Percentiles rank a stretch among this genome's conserved stretches.
These are phyloP conservation scores for Nakaseomyces sp. DNA, from an alignment of 1,139 yeast genomes.

Conservation along the genomic window DNA sequence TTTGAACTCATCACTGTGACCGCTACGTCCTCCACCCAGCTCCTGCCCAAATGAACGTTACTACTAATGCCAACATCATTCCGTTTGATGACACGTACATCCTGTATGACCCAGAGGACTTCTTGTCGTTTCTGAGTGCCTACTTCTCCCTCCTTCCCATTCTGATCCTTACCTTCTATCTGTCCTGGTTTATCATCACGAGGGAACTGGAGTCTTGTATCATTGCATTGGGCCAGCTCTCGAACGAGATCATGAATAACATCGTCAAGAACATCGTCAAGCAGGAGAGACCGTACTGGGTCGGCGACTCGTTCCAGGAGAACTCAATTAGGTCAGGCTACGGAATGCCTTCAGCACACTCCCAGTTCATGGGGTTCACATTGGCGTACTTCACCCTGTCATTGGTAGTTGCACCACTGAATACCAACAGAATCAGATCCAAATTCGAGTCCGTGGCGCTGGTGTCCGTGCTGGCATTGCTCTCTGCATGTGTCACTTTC, in stretches of 20 bases:
- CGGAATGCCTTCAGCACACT: slow-evolving; percentile 97
- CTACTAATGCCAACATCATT: slow-evolving; percentile 19
- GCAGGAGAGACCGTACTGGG: slow-evolving; percentile 68
- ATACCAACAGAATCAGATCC: background rate
- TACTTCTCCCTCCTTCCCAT: slow-evolving; percentile 79
- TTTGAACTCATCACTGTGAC: too few relatives aligned
- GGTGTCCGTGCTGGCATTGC: slow-evolving; percentile 10
- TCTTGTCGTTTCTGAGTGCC: slow-evolving; percentile 54
- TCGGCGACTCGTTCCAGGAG: slow-evolving; percentile 42
- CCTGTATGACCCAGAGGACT: slow-evolving; percentile 61
- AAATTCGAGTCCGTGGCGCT: background rate
- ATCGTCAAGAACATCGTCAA: slow-evolving; percentile 53
- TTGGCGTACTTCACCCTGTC: slow-evolving; percentile 50
- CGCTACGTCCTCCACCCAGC: too few relatives aligned
- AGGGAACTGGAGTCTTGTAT: slow-evolving; percentile 81
- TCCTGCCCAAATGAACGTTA: slow-evolving; percentile 5
- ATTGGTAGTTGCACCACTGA: background rate
- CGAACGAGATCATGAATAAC: slow-evolving; percentile 66
- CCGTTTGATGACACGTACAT: slow-evolving; percentile 62
- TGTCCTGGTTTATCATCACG: slow-evolving; percentile 73
- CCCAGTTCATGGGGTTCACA: slow-evolving; percentile 89
- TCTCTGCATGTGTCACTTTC: slow-evolving; percentile 48
- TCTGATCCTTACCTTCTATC: slow-evolving; percentile 65
- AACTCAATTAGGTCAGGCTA: slow-evolving; percentile 48
- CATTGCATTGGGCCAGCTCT: slow-evolving; percentile 78